Percentiles rank a stretch among this genome's conserved stretches.
phyloP scores from a whole-genome alignment of 352 stramenopile species.

The Phytophthora chlamydospora region DNA sequence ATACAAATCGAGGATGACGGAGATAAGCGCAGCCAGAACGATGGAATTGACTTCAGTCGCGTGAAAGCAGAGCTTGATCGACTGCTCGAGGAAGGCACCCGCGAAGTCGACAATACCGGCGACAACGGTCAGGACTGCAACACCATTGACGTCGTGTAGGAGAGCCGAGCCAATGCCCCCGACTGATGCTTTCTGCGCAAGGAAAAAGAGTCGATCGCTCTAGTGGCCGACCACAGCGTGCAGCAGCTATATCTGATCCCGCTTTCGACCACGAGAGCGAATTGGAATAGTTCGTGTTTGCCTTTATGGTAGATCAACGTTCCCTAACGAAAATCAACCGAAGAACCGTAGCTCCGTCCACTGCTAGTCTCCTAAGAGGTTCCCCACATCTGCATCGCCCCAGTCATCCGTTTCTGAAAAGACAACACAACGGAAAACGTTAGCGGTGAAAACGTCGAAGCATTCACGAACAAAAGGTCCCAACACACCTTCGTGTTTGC shows the following conservation, averaged over 20 bases:
- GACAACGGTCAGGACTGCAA: slow-evolving; percentile 3
- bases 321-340: slow-evolving; percentile 24
- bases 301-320: slow-evolving; percentile 10
- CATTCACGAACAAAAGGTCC: slow-evolving; percentile 1
- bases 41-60: slow-evolving; percentile 33
- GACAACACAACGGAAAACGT: slow-evolving; percentile 10
- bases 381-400: slow-evolving; percentile 79
- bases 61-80: slow-evolving; percentile 30
- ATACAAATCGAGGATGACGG: slow-evolving; percentile 4
- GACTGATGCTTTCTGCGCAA: too few relatives aligned
- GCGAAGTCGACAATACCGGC: slow-evolving; percentile 8
- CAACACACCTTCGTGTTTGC: slow-evolving; percentile 65
- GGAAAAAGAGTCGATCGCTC: too few relatives aligned
- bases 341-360: slow-evolving; percentile 9
- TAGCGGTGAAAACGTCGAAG: slow-evolving; percentile 1
- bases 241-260: too few relatives aligned
- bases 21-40: slow-evolving; percentile 10
- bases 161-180: background rate
- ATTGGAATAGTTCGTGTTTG: slow-evolving; percentile 26
- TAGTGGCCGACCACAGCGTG: too few relatives aligned
- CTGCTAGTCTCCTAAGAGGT: slow-evolving; percentile 69
- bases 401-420: slow-evolving; percentile 75
- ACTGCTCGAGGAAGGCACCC: slow-evolving; percentile 30
- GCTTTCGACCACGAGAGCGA: too few relatives aligned
- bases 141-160: slow-evolving; percentile 12